A percentile compares a stretch with the other conserved stretches of the same genome.
These are phyloP conservation scores for Fusarium euwallaceae DNA, from an alignment of 2,329 filamentous ascomycete species.

Conservation along the genomic window DNA sequence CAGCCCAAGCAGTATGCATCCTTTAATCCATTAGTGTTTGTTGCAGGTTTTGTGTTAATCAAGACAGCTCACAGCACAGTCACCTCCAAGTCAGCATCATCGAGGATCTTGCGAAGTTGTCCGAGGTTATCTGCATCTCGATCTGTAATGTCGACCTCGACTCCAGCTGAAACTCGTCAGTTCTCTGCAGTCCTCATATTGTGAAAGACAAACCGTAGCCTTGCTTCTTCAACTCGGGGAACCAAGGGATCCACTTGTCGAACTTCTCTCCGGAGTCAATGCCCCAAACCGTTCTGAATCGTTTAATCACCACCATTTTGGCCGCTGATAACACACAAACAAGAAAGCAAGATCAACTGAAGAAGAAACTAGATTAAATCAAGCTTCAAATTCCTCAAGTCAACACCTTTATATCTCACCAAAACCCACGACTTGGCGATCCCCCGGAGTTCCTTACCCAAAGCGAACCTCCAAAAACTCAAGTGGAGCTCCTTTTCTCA, in stretches of 20 bases:
- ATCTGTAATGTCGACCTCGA: background rate
- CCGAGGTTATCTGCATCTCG: background rate
- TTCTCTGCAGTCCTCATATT: background rate
- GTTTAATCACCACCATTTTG: constrained; percentile 12
- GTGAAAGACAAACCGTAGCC: constrained; percentile 20
- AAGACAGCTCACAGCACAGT: background rate
- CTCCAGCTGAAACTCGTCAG: background rate
- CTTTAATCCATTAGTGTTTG: background rate
- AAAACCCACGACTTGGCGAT: background rate
- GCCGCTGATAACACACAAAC: background rate
- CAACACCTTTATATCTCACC: background rate
- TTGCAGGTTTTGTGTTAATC: no score
- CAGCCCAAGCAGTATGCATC: constrained; percentile 2
- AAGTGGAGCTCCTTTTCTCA: background rate
- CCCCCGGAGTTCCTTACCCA: background rate
- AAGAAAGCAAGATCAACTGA: background rate
- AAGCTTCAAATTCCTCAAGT: background rate
- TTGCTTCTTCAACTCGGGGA: constrained; percentile 25
- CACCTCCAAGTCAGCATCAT: background rate
- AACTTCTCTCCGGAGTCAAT: constrained; percentile 20
- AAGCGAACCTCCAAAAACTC: background rate
- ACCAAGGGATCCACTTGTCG: constrained; percentile 23
- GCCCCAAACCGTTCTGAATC: constrained; percentile 29
- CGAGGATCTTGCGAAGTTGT: background rate
- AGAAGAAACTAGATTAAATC: background rate